Base-by-base conservation (phyloP, 2,329 filamentous ascomycete species). In the Colletotrichum euphorbiae region DNA sequence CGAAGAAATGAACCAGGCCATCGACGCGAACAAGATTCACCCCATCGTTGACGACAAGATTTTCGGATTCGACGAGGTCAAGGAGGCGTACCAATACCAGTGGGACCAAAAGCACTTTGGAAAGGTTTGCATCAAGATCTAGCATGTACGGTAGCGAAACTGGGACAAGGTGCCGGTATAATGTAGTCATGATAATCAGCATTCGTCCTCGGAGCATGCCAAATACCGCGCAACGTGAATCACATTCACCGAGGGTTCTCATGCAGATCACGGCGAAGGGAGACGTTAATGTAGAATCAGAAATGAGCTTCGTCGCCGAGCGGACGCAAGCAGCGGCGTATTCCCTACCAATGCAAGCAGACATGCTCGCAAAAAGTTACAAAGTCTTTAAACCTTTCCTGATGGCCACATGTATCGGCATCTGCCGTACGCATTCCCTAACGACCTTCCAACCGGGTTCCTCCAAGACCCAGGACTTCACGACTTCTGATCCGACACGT, bases 81-180 rank as follows among this genome's bases (percentile, higher is more conserved):
- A 70, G 64, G 64, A 70, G 17, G 68, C 64, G 17, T 70, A 67
- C 38, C 63, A 67, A 33, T 64, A 62, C 55, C 64, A 67, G 54
- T 63, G 63, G 59, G 59, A 69, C 3, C 58, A 68, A 33, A 55
- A 63, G 48, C 62, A 63, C 38, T 60, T 70, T 55, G 68, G 68
- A 28, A 70, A 70, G 54, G 63, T 70, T 6, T 58, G 61, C 3
- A 43, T 70, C 56, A 61, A 69, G 38, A 58, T 69, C 19, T 69
- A 58, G 33, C 1, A 8, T 7, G 21, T 8, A 4, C 9, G 15
- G 3, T 7, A 19, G 17, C 17, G 4, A 13, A 24, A 33, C 0
- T 6, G 55, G 55, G 40, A 43, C 24, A 6, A 17, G 51, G 9
- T 12, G 9, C 11, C 13, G 1, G 33, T 21, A 48, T 63, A 62